A percentile compares a stretch with the other conserved stretches of the same genome.
phyloP scores from a whole-genome alignment of 805 yeast species.

The Clavispora fructus region DNA sequence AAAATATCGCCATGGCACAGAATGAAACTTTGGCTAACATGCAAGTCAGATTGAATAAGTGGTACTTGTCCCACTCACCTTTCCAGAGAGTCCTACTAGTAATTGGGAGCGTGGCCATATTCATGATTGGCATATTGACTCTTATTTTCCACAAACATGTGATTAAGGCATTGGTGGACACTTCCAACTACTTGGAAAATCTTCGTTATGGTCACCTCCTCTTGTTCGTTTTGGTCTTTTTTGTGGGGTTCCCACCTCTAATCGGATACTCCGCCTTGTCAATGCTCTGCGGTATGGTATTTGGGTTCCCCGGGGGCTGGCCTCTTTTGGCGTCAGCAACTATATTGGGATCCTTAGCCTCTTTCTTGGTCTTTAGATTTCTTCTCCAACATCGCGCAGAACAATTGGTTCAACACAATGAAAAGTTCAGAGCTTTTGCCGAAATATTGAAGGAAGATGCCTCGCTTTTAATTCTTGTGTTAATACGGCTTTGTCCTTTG shows the following conservation, averaged over 20 bases:
- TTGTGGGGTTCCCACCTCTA: constrained; percentile 86
- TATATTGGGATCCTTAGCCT: constrained; percentile 64
- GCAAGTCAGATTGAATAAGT: constrained; percentile 4
- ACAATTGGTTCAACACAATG: constrained; percentile 53
- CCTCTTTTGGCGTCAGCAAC: constrained; percentile 64
- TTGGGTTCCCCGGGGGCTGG: constrained; percentile 82
- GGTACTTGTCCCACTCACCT: constrained; percentile 16
- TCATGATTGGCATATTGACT: constrained; percentile 12
- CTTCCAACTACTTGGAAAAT: constrained; percentile 43
- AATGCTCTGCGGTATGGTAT: constrained; percentile 70
- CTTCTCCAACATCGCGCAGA: constrained; percentile 54
- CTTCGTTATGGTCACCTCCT: constrained; percentile 38
- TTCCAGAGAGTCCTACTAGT: constrained; percentile 9
- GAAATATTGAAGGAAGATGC: constrained; percentile 69
- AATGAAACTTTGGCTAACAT: constrained; percentile 1
- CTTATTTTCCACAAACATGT: constrained; percentile 33
- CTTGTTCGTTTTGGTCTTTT: constrained; percentile 48
- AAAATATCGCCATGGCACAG: constrained; percentile 1
- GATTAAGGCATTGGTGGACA: constrained; percentile 30
- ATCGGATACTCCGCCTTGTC: constrained; percentile 73
- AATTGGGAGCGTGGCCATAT: constrained; percentile 15
- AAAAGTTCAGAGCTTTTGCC: constrained; percentile 67
- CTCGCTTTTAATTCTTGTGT: constrained; percentile 54
- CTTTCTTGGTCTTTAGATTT: constrained; percentile 65
- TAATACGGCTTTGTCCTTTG: constrained; percentile 82